A percentile compares a stretch with the other conserved stretches of the same genome.
Conservation (phyloP, 345 rosid genomes). For the Eucalyptus caleyi region DNA sequence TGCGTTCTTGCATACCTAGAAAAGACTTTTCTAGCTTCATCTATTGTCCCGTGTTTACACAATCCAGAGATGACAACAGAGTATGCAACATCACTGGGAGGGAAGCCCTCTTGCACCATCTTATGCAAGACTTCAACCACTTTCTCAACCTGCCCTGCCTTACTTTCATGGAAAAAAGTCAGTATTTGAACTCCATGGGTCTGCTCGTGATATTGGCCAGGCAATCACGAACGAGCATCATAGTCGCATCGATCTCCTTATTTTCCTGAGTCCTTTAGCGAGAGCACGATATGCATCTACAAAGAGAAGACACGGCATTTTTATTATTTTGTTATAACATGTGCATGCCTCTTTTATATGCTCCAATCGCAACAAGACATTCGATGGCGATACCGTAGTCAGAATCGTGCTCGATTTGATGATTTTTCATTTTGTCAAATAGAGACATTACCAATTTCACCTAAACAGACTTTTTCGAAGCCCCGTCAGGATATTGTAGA, state of each 20-base stretch:
- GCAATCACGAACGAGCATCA: constrained; percentile 78
- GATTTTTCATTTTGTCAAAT: constrained; percentile 34
- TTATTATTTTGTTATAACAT: constrained; percentile 59
- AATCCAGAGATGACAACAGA: constrained; percentile 61
- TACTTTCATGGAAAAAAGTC: constrained; percentile 42
- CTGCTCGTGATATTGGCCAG: constrained; percentile 50
- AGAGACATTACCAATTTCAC: constrained; percentile 45
- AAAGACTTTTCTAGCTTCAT: not conserved
- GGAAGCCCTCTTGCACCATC: constrained; percentile 56
- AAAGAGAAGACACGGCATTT: constrained; percentile 55
- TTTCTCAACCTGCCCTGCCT: constrained; percentile 29
- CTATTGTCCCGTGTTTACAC: constrained; percentile 6
- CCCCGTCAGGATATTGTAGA: constrained; percentile 51
- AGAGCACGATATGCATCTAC: constrained; percentile 54
- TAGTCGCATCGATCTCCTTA: constrained; percentile 67
- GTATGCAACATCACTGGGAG: constrained; percentile 36
- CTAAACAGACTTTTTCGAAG: constrained; percentile 35
- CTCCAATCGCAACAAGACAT: constrained; percentile 38
- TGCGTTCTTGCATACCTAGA: not conserved
- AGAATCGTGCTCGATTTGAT: constrained; percentile 37
- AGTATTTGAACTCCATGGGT: constrained; percentile 73
- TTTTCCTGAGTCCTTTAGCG: constrained; percentile 52
- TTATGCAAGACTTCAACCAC: constrained; percentile 58
- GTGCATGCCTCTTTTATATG: constrained; percentile 49
- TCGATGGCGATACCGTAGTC: constrained; percentile 42